Base-by-base conservation (phyloP, 345 rosid genomes). In the Bruguiera sexangula region DNA sequence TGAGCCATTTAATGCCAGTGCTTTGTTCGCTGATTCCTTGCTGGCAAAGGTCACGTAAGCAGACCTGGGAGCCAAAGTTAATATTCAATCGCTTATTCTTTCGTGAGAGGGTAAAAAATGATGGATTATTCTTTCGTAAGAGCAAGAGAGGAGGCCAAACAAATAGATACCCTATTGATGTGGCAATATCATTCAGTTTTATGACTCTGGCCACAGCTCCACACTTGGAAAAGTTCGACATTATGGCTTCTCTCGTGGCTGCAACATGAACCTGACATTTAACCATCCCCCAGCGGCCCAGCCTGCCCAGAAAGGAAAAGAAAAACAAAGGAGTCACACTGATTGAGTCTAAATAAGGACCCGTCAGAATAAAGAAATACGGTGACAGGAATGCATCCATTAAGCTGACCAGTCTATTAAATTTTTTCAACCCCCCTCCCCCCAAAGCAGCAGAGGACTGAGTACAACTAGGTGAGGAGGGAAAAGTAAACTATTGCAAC, bases 231-330 rank as follows among this genome's bases (percentile, higher is more conserved):
- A 78, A 80, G 11, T 78, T 67, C 72, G 65, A 76, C 9, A 63
- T 59, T 74, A 83, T 66, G 48, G 79, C 82, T 78, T 76, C 81
- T 66, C 56, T 71, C 6, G 26, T 70, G 59, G 81, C 82, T 62
- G 79, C 81, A 74, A 80, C 71, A 70, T 80, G 68, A 60, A 83
- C 84, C 86, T 83, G 76, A 8, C 11, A 2, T 37, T 37, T 37
- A 37, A 37, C 43, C 43, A 8, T 37, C 11, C 43, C 13, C 43
- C 43, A 37, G 43, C 2, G 11, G 43, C 9, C 43, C 43, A 37
- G 11, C 43, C 43, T 13, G 13, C 43, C 43, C 43, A 8, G 11
- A 37, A 37, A 8, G 43, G 65, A n/a, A 27, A 59, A 55, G 43
- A 69, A 57, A 20, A 21, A 59, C 32, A 62, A 56, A 24, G 37